phyloP scores from a whole-genome alignment of 1,139 yeast species.

The Fermentozyma sake region DNA sequence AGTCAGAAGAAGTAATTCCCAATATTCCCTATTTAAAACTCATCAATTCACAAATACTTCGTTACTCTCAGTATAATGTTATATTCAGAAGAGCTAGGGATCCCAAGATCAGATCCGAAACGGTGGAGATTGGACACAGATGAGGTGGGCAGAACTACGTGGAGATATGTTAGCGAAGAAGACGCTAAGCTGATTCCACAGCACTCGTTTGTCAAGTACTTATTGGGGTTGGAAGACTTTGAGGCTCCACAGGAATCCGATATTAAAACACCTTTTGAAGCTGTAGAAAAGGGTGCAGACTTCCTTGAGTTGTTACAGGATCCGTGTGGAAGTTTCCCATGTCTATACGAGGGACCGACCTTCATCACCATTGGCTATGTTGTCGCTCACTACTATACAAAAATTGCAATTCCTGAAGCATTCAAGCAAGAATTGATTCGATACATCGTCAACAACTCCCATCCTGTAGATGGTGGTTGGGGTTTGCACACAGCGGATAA shows the following conservation, averaged over 20 bases:
- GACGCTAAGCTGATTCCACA: constrained; percentile 43
- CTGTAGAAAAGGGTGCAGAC: constrained; percentile 72
- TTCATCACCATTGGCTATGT: constrained; percentile 91
- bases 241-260: constrained; percentile 29
- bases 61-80: constrained; percentile 17
- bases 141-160: constrained; percentile 70
- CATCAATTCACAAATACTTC: no score
- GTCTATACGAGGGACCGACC: constrained; percentile 97
- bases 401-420: constrained; percentile 63
- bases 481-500: constrained; percentile 90
- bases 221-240: constrained; percentile 44
- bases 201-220: constrained; percentile 55
- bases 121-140: constrained; percentile 76
- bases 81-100: constrained; percentile 60
- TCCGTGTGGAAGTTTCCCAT: constrained; percentile 79
- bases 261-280: constrained; percentile 47
- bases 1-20: no score
- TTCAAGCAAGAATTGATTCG: constrained; percentile 68
- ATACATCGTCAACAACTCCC: constrained; percentile 82
- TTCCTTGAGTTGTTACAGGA: constrained; percentile 71
- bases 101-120: constrained; percentile 62
- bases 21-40: no score
- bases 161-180: constrained; percentile 62
- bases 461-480: constrained; percentile 99
- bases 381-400: constrained; percentile 67